A percentile compares a stretch with the other conserved stretches of the same genome.
These are phyloP conservation scores for Mrakia frigida DNA, from an alignment of 768 basidiomycete genomes.

Conservation along the genomic window DNA sequence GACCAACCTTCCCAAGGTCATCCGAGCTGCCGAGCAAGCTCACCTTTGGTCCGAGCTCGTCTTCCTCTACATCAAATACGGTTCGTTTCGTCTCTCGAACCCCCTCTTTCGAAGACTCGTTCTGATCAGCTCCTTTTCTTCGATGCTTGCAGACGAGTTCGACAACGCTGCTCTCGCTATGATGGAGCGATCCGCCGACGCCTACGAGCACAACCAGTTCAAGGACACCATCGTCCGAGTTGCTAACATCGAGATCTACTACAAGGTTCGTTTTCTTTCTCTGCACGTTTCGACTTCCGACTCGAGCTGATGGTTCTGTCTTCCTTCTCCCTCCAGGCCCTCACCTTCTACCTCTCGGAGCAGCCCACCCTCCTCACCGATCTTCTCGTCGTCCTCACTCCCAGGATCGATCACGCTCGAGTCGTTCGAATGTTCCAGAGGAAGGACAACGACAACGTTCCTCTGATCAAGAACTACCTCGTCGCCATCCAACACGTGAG, in stretches of 20 bases:
- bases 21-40: constrained; percentile 90
- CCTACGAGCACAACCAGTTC: constrained; percentile 99
- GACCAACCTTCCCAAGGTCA: constrained; percentile 99
- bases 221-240: constrained; percentile 95
- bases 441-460: constrained; percentile 87
- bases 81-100: constrained; percentile 63
- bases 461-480: constrained; percentile 90
- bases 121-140: not conserved
- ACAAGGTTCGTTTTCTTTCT: constrained; percentile 53
- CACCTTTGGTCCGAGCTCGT: constrained; percentile 98
- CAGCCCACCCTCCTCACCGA: constrained; percentile 92
- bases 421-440: constrained; percentile 85
- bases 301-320: not conserved
- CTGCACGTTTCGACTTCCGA: no score
- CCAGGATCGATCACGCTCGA: constrained; percentile 89
- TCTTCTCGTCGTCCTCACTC: constrained; percentile 81
- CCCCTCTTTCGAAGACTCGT: not conserved
- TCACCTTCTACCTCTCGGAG: constrained; percentile 89
- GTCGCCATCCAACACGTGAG: constrained; percentile 90
- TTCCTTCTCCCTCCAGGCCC: constrained; percentile 45
- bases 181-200: constrained; percentile 97
- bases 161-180: constrained; percentile 97
- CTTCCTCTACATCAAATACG: constrained; percentile 97
- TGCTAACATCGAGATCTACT: constrained; percentile 97
- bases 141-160: constrained; percentile 42